Evolutionary conservation across 495 filamentous ascomycete species (phyloP).

Genomic region (Penicillium alfredii): DNA sequence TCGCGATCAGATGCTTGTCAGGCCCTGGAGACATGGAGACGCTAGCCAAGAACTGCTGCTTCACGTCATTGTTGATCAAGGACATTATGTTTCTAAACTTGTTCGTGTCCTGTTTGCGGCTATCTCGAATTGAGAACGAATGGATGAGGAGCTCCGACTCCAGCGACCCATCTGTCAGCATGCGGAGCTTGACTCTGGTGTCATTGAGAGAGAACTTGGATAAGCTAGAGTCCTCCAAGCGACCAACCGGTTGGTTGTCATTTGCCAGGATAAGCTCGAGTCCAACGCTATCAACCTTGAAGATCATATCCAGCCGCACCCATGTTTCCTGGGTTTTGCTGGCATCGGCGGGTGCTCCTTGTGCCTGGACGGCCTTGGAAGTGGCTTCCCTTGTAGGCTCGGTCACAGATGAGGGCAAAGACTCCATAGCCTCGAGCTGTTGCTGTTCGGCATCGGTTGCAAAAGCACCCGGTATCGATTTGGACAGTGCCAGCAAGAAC

Average conservation of each 20-base stretch:
- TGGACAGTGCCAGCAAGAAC: slow-evolving; percentile 77
- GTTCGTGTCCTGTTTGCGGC: slow-evolving; percentile 75
- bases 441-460: slow-evolving; percentile 66
- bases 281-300: slow-evolving; percentile 80
- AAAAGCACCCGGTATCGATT: slow-evolving; percentile 82
- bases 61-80: slow-evolving; percentile 83
- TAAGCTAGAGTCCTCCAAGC: slow-evolving; percentile 73
- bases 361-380: slow-evolving; percentile 42
- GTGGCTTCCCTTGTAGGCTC: slow-evolving; percentile 41
- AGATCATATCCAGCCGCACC: slow-evolving; percentile 91
- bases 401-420: slow-evolving; percentile 53
- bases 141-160: slow-evolving; percentile 92
- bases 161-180: slow-evolving; percentile 86
- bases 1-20: slow-evolving; percentile 77
- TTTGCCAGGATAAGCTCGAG: slow-evolving; percentile 79
- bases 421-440: slow-evolving; percentile 56
- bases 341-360: slow-evolving; percentile 50
- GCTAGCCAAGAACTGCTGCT: slow-evolving; percentile 96
- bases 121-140: slow-evolving; percentile 92
- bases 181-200: slow-evolving; percentile 84
- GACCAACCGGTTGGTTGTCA: slow-evolving; percentile 66
- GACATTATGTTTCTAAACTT: slow-evolving; percentile 99
- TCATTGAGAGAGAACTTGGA: slow-evolving; percentile 92
- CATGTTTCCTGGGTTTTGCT: slow-evolving; percentile 61
- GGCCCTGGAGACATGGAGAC: slow-evolving; percentile 84